Percentiles rank a stretch among this genome's conserved stretches.
Evolutionary conservation across 129 eudicot species (phyloP).

Genomic region (Artemisia annua): DNA sequence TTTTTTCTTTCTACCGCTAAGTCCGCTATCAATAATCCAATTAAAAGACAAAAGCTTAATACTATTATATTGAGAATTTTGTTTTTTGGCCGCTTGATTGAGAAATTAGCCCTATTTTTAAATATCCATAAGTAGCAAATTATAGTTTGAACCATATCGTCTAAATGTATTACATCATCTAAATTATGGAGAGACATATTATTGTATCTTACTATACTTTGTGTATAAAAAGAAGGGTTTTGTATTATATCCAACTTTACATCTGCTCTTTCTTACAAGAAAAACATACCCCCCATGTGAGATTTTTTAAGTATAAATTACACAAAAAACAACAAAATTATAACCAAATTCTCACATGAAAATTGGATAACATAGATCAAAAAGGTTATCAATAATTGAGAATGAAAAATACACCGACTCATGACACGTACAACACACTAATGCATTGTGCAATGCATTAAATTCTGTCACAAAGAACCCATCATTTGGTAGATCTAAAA

Average conservation of each 20-base stretch:
- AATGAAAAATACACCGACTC: conserved; percentile 23
- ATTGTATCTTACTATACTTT: background rate
- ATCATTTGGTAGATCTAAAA: conserved; percentile 18
- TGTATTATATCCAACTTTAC: background rate
- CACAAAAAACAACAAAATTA: conserved; percentile 2
- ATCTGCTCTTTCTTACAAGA: background rate
- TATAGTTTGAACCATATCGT: too few relatives aligned
- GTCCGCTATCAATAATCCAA: too few relatives aligned
- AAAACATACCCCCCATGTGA: conserved; percentile 13
- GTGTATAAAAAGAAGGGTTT: background rate
- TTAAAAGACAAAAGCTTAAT: too few relatives aligned
- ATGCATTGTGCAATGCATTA: conserved; percentile 21
- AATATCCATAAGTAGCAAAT: background rate
- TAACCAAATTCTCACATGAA: conserved; percentile 22
- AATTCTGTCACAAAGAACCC: conserved; percentile 15
- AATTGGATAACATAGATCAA: conserved; percentile 28
- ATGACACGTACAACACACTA: conserved; percentile 12
- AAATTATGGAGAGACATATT: background rate
- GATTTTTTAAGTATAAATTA: conserved; percentile 11
- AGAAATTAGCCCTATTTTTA: background rate
- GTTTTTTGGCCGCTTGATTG: too few relatives aligned
- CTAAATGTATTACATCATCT: background rate
- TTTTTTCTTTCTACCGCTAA: too few relatives aligned
- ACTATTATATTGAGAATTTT: too few relatives aligned
- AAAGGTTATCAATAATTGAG: conserved; percentile 19